Conservation (phyloP, 2,329 filamentous ascomycete species). For the Trichophyton mentagrophytes region DNA sequence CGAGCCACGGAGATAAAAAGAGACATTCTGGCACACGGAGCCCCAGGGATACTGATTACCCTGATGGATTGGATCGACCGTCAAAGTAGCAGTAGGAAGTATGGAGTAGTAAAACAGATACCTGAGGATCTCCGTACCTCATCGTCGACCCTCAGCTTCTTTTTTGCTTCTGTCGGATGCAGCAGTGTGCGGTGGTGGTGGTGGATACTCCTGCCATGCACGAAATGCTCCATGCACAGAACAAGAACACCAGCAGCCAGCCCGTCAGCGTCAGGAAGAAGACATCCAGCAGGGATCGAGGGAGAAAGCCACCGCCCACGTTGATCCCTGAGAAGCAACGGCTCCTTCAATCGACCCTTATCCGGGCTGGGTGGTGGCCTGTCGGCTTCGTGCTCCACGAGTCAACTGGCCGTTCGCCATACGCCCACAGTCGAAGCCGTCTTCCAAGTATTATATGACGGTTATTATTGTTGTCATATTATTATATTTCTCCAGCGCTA, state of each 20-base stretch:
- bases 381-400: no score
- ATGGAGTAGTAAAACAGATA: no score
- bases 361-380: no score
- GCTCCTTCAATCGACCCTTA: neutral
- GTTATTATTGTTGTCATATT: no score
- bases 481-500: no score
- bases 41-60: neutral
- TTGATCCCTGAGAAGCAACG: neutral
- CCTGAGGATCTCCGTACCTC: no score
- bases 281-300: neutral
- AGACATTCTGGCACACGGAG: neutral
- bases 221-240: conserved; percentile 1
- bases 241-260: neutral
- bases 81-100: no score
- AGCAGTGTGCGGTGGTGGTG: neutral
- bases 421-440: no score
- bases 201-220: neutral
- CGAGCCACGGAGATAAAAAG: neutral
- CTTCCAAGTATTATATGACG: no score
- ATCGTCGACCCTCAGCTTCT: neutral
- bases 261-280: no score
- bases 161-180: neutral
- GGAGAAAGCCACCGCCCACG: neutral
- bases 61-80: neutral
- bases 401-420: no score